phyloP scores from a whole-genome alignment of 2,329 filamentous ascomycete species.

The Lecanicillium sp. region DNA sequence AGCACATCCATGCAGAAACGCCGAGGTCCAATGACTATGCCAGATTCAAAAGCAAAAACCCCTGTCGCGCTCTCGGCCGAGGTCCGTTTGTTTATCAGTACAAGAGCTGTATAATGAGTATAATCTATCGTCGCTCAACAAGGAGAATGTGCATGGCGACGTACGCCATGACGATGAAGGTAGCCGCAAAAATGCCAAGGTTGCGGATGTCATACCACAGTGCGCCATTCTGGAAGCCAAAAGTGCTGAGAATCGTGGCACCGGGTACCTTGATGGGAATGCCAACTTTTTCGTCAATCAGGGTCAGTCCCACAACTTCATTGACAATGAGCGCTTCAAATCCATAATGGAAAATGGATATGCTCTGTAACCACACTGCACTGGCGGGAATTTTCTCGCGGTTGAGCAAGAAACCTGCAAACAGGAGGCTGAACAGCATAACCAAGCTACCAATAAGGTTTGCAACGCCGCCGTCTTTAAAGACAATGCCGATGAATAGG shows the following conservation, averaged over 20 bases:
- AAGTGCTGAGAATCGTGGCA: slow-evolving; percentile 86
- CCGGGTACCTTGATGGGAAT: slow-evolving; percentile 95
- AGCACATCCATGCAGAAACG: slow-evolving; percentile 3
- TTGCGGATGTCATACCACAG: slow-evolving; percentile 81
- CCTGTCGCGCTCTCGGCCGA: not conserved
- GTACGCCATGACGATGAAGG: slow-evolving; percentile 85
- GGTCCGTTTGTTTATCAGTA: not conserved
- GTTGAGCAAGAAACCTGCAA: slow-evolving; percentile 90
- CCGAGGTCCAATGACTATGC: slow-evolving; percentile 5
- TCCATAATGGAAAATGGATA: slow-evolving; percentile 97
- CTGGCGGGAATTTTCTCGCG: slow-evolving; percentile 84
- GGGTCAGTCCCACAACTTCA: slow-evolving; percentile 82
- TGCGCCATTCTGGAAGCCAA: slow-evolving; percentile 85
- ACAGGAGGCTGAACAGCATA: slow-evolving; percentile 95
- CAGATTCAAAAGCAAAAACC: not conserved
- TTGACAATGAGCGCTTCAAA: slow-evolving; percentile 97
- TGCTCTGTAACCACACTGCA: slow-evolving; percentile 81
- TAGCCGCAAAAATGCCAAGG: slow-evolving; percentile 71
- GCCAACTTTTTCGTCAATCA: slow-evolving; percentile 92
- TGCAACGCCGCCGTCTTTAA: slow-evolving; percentile 84
- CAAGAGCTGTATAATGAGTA: not conserved
- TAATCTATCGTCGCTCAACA: slow-evolving; percentile 66
- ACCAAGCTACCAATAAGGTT: slow-evolving; percentile 91
- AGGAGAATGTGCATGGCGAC: slow-evolving; percentile 87
- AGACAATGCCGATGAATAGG: slow-evolving; percentile 92